Evolutionary conservation across 169 alveolate species (phyloP), one percentile per base, ranked within the genome.

Genomic region (Theileria sp.): DNA sequence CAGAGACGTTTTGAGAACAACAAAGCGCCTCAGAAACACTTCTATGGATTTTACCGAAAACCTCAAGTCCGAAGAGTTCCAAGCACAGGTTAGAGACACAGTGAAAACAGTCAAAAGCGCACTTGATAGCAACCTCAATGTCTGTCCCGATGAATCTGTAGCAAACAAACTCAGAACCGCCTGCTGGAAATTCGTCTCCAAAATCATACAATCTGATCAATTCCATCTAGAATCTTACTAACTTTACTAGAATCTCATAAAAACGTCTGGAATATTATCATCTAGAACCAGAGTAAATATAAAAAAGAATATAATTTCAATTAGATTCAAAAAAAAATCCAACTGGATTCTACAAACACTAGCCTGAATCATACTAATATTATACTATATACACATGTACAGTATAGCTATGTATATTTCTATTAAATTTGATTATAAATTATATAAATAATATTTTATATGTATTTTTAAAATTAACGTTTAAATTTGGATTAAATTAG

Each of bases 111-210:
- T 85, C 23, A 51, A 75, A 19, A 19, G 28, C 77, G 44, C 67
- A 38, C 36, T 78, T 19, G 67, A 77, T 8, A 8, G 61, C 15
- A 80, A 65, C 32, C 75, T 85, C 30, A 68, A 36, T 21, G 72
- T 30, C 58, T 83, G 89, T 73, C 77, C 76, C 34, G 89, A 83
- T 73, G 64, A 72, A 21, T 28, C 56, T 6, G 72, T 79, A 2
- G 86, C 79, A 9, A 79, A 44, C n/a, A 83, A 83, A 34, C 84
- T 83, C 62, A 77, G 50, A 71, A 56, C 75, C 13, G 91, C 91
- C 19, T 85, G 91, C 87, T 85, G 87, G 87, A 77, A 80, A 19
- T 85, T 78, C 64, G 80, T 85, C 21, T 77, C 91, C 73, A 85
- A 79, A 36, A 51, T 85, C 38, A 74, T 83, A 13, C 72, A 64